Evolutionary conservation across 73 alveolate species (phyloP).

Genomic region (Paramecium octaurelia): DNA sequence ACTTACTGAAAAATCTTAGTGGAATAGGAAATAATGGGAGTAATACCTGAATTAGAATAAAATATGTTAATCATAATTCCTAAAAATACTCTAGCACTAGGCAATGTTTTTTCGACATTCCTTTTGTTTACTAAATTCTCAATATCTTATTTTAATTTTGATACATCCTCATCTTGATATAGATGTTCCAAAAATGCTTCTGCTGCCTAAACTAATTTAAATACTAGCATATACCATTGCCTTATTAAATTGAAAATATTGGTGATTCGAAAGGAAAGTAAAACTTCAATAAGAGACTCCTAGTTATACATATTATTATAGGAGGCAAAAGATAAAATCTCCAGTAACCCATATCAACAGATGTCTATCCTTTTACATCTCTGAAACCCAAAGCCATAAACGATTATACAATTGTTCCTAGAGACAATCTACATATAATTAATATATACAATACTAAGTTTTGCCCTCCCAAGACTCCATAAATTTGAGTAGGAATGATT

Average conservation of each 20-base stretch:
- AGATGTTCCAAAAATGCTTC: not conserved
- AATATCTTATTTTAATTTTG: not conserved
- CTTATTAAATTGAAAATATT: not conserved
- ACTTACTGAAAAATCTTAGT: constrained; percentile 4
- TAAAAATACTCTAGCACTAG: not conserved
- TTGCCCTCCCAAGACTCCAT: constrained; percentile 14
- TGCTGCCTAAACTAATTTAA: constrained; percentile 4
- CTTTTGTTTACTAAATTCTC: not conserved
- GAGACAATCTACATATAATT: constrained; percentile 5
- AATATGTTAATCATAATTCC: constrained; percentile 21
- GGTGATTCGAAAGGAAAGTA: constrained; percentile 15
- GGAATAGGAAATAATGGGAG: constrained; percentile 9
- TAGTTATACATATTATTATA: not conserved
- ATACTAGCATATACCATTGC: not conserved
- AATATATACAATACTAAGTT: constrained; percentile 8
- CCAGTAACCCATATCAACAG: constrained; percentile 12
- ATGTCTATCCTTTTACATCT: not conserved
- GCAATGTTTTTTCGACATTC: not conserved
- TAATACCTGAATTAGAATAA: constrained; percentile 1
- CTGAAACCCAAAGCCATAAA: not conserved
- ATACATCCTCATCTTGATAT: not conserved
- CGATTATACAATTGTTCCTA: not conserved
- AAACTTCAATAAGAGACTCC: not conserved
- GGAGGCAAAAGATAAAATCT: constrained; percentile 33
- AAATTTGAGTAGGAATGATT: not conserved